Evolutionary conservation across 768 basidiomycete species (phyloP).

Genomic region (Auriscalpium orientale): DNA sequence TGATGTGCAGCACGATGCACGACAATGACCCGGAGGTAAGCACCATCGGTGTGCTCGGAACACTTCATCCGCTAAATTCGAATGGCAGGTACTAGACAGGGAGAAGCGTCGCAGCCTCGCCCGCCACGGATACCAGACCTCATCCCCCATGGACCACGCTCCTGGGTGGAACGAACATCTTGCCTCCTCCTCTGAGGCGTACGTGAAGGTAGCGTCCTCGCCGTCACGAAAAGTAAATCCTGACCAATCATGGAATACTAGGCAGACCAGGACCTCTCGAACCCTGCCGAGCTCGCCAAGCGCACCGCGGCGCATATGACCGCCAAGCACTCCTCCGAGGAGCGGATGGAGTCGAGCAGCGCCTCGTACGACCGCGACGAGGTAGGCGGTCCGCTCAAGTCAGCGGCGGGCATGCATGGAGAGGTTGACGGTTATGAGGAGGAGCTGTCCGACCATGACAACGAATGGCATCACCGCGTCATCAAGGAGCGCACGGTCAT

Average conservation of each 20-base stretch:
- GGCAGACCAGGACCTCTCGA: constrained; percentile 9
- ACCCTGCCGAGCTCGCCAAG: constrained; percentile 5
- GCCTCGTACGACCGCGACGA: constrained; percentile 12
- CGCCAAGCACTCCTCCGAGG: constrained; percentile 6
- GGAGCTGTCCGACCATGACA: constrained; percentile 14
- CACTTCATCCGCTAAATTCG: background rate
- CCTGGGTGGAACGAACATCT: constrained; percentile 70
- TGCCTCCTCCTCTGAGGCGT: constrained; percentile 57
- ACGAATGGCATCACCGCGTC: constrained; percentile 12
- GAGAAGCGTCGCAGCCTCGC: constrained; percentile 48
- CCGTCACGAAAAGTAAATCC: too few relatives aligned
- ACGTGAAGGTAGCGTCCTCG: constrained; percentile 47
- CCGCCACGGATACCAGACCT: constrained; percentile 36
- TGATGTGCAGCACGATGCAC: constrained; percentile 39
- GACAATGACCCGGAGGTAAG: constrained; percentile 49
- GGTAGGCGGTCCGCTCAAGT: constrained; percentile 11
- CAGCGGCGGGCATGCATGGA: constrained; percentile 5
- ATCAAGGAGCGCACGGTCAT: constrained; percentile 3
- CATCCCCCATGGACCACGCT: constrained; percentile 42
- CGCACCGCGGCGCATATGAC: constrained; percentile 9
- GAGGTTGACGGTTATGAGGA: constrained; percentile 13
- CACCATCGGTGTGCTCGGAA: background rate
- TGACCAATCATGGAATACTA: background rate
- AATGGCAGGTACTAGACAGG: constrained; percentile 35
- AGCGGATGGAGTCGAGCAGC: background rate